A percentile compares a stretch with the other conserved stretches of the same genome.
Conservation (phyloP, 345 rosid genomes). For the Bruguiera gymnorhiza region DNA sequence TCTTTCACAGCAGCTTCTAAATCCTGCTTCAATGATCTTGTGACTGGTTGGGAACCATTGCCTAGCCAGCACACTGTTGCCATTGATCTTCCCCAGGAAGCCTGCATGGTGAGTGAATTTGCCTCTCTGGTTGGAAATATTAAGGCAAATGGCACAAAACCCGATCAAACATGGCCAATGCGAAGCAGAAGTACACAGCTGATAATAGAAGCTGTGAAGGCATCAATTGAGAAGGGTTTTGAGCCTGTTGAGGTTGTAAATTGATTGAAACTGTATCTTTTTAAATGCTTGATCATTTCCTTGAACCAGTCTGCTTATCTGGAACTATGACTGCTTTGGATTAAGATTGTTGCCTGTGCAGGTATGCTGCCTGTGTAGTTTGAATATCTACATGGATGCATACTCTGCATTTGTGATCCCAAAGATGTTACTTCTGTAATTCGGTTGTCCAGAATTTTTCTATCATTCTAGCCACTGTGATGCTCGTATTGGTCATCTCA, state of each 20-base stretch:
- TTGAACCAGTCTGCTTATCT: too few species aligned
- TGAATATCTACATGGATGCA: too few species aligned
- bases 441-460: too few species aligned
- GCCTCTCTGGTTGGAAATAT: constrained; percentile 53
- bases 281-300: too few species aligned
- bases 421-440: too few species aligned
- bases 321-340: too few species aligned
- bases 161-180: constrained; percentile 60
- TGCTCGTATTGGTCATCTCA: too few species aligned
- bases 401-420: too few species aligned
- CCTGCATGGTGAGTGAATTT: constrained; percentile 74
- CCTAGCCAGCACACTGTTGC: constrained; percentile 47
- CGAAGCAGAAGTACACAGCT: constrained; percentile 71
- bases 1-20: constrained; percentile 44
- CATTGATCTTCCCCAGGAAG: constrained; percentile 70
- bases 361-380: too few species aligned
- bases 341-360: too few species aligned
- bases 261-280: background rate
- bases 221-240: constrained; percentile 53
- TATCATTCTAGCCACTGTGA: too few species aligned
- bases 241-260: constrained; percentile 36
- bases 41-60: constrained; percentile 38
- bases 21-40: constrained; percentile 48
- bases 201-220: constrained; percentile 66
- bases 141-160: constrained; percentile 51